Evolutionary conservation across 2,329 filamentous ascomycete species (phyloP).

Genomic region (Chaetoscypha palmicola): DNA sequence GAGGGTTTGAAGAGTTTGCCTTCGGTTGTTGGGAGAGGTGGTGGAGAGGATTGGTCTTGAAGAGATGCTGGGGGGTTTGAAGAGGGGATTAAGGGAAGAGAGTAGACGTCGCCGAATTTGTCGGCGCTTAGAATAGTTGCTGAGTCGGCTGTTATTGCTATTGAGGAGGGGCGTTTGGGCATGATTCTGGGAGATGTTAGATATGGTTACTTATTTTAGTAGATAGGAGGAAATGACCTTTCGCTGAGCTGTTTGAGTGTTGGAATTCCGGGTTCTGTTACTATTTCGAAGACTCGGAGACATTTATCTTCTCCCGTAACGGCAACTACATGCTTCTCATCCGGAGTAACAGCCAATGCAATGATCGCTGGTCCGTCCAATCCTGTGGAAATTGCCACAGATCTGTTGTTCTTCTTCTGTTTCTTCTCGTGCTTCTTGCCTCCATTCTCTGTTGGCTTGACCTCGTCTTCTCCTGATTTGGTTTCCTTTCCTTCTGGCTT

Average conservation of each 20-base stretch:
- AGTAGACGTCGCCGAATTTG: conserved; percentile 96
- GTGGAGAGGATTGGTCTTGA: conserved; percentile 13
- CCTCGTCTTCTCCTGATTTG: neutral
- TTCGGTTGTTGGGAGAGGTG: conserved; percentile 14
- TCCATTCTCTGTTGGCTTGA: neutral
- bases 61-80: conserved; percentile 9
- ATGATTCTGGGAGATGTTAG: conserved; percentile 49
- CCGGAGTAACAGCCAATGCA: conserved; percentile 55
- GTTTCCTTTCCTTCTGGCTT: neutral
- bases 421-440: conserved; percentile 15
- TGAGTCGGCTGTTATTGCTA: conserved; percentile 62
- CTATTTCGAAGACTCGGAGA: conserved; percentile 71
- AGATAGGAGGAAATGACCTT: conserved; percentile 45
- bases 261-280: conserved; percentile 38
- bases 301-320: conserved; percentile 90
- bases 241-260: conserved; percentile 60
- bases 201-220: conserved; percentile 1
- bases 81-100: conserved; percentile 60
- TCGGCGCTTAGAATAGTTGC: conserved; percentile 75
- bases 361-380: conserved; percentile 59
- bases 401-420: conserved; percentile 18
- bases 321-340: conserved; percentile 63
- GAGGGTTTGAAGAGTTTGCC: conserved; percentile 40
- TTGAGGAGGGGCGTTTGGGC: conserved; percentile 80
- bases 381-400: conserved; percentile 21